Conservation (phyloP, 2,329 filamentous ascomycete genomes). For the Trichophyton simii region DNA sequence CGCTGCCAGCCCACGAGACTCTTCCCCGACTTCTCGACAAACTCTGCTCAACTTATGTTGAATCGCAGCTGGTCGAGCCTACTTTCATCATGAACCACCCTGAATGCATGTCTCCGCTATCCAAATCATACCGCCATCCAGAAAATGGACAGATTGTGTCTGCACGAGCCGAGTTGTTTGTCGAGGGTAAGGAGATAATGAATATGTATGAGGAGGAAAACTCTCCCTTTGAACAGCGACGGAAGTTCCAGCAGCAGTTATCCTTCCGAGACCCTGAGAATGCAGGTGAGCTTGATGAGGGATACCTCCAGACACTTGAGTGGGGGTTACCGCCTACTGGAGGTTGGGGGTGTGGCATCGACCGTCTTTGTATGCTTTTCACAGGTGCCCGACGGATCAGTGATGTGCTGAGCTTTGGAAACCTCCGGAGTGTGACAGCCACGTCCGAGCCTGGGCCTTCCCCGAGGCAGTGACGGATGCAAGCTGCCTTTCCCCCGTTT, state of each 20-base stretch:
- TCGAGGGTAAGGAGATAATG: slow-evolving; percentile 66
- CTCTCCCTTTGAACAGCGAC: slow-evolving; percentile 69
- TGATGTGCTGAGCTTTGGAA: slow-evolving; percentile 83
- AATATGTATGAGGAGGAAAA: slow-evolving; percentile 99
- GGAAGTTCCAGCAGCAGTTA: slow-evolving; percentile 60
- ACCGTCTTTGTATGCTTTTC: slow-evolving; percentile 85
- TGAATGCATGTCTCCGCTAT: slow-evolving; percentile 76
- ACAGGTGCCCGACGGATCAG: slow-evolving; percentile 64
- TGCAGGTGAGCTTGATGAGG: slow-evolving; percentile 54
- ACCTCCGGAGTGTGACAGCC: slow-evolving; percentile 45
- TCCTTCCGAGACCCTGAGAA: slow-evolving; percentile 36
- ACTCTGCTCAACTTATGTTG: slow-evolving; percentile 63
- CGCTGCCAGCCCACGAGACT: slow-evolving; percentile 41
- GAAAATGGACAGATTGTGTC: slow-evolving; percentile 58
- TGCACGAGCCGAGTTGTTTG: slow-evolving; percentile 74
- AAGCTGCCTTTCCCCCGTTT: background rate
- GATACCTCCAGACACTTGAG: slow-evolving; percentile 71
- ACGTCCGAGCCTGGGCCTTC: background rate
- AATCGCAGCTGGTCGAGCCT: slow-evolving; percentile 59
- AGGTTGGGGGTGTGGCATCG: slow-evolving; percentile 90
- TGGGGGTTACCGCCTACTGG: slow-evolving; percentile 90
- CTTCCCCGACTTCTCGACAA: slow-evolving; percentile 67
- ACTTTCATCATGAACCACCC: slow-evolving; percentile 86
- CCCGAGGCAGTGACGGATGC: background rate
- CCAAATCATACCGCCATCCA: slow-evolving; percentile 70